Conservation (phyloP, 306 rosid genomes). For the Lathyrus aphaca region DNA sequence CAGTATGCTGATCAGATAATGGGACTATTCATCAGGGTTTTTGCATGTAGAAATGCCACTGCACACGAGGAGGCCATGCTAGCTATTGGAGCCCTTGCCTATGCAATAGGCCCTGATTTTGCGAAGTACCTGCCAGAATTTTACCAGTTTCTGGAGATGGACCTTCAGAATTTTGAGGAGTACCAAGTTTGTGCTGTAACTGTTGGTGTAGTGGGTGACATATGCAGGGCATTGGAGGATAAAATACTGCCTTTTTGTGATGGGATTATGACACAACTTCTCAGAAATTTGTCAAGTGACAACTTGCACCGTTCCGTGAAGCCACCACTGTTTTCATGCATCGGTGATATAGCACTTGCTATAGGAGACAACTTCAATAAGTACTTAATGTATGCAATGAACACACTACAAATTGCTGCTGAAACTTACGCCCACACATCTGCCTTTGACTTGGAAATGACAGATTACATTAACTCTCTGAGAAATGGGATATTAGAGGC, state of each 20-base stretch:
- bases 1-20: conserved; percentile 83
- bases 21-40: conserved; percentile 80
- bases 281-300: conserved; percentile 83
- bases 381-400: conserved; percentile 88
- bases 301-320: conserved; percentile 89
- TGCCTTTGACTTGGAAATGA: conserved; percentile 79
- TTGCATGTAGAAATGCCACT: conserved; percentile 87
- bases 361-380: conserved; percentile 84
- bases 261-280: conserved; percentile 90
- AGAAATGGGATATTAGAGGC: conserved; percentile 96
- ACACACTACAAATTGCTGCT: conserved; percentile 86
- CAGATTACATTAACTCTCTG: conserved; percentile 78
- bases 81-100: conserved; percentile 93
- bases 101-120: conserved; percentile 74
- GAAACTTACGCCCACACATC: conserved; percentile 73
- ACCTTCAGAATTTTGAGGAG: conserved; percentile 93
- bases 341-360: conserved; percentile 90
- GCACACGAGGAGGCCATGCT: conserved; percentile 98
- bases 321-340: conserved; percentile 88
- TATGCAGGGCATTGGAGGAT: conserved; percentile 89
- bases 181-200: conserved; percentile 92
- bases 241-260: conserved; percentile 86
- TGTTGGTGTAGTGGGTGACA: conserved; percentile 95
- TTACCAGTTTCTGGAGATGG: conserved; percentile 77
- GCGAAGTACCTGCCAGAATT: conserved; percentile 81